Evolutionary conservation across 345 rosid genomes (phyloP).

Genomic region (Balakata baccata): DNA sequence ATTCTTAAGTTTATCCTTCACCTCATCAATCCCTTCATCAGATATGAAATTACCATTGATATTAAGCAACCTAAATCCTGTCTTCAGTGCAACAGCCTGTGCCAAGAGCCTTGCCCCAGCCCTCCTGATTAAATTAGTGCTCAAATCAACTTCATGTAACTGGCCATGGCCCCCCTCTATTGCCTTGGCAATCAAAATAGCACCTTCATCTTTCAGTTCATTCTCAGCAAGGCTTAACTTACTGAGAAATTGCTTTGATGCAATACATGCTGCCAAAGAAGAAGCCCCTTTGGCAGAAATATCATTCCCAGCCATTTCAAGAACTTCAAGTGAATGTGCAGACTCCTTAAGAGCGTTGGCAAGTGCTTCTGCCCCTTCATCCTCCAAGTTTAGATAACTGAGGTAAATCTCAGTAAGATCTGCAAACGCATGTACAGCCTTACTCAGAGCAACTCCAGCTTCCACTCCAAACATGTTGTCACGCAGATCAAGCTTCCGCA

Average conservation of each 20-base stretch:
- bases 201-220: constrained; percentile 85
- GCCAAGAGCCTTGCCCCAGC: constrained; percentile 38
- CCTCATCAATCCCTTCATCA: constrained; percentile 38
- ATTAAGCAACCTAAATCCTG: constrained; percentile 29
- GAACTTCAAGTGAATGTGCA: constrained; percentile 60
- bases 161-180: constrained; percentile 30
- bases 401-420: constrained; percentile 68
- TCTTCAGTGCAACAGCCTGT: constrained; percentile 23
- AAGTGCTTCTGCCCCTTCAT: constrained; percentile 68
- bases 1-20: constrained; percentile 28
- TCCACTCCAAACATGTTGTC: constrained; percentile 91
- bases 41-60: constrained; percentile 34
- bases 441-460: constrained; percentile 69
- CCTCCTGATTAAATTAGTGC: constrained; percentile 28
- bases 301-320: constrained; percentile 96
- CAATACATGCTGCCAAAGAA: constrained; percentile 57
- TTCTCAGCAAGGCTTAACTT: constrained; percentile 82
- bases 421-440: constrained; percentile 49
- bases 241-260: constrained; percentile 50
- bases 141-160: constrained; percentile 35
- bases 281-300: constrained; percentile 67
- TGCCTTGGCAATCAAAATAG: constrained; percentile 38
- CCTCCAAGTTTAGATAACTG: constrained; percentile 83
- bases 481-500: constrained; percentile 81
- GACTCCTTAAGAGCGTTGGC: constrained; percentile 65